phyloP scores from a whole-genome alignment of 2,329 filamentous ascomycete species.

The Penicillium sp. region DNA sequence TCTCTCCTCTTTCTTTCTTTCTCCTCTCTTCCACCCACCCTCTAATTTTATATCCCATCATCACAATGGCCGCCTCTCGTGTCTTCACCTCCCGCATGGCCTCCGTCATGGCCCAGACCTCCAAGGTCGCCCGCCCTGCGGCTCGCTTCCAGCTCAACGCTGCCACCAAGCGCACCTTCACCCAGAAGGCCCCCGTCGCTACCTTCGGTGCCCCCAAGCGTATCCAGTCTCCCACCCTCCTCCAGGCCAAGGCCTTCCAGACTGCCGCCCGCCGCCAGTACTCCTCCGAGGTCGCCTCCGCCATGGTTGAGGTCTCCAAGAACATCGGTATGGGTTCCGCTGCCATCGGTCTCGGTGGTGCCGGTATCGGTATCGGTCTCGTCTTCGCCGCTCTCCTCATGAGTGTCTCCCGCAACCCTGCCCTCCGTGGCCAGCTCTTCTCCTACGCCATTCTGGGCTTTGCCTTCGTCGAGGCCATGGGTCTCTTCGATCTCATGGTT shows the following conservation, averaged over 20 bases:
- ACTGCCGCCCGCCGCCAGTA: conserved; percentile 71
- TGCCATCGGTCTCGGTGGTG: conserved; percentile 89
- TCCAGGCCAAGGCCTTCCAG: conserved; percentile 63
- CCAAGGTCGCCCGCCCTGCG: conserved; percentile 78
- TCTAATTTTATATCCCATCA: conserved; percentile 42
- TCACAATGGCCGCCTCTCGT: conserved; percentile 79
- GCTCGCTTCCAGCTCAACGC: conserved; percentile 64
- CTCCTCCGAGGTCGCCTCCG: conserved; percentile 82
- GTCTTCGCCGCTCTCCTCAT: conserved; percentile 89
- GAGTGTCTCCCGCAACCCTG: conserved; percentile 90
- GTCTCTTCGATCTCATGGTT: conserved; percentile 87
- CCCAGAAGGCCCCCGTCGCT: conserved; percentile 40
- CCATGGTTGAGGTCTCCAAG: conserved; percentile 88
- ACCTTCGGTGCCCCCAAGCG: conserved; percentile 75
- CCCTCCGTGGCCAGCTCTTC: conserved; percentile 93
- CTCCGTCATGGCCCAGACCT: conserved; percentile 65
- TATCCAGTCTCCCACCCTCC: conserved; percentile 67
- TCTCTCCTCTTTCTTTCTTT: conserved; percentile 26
- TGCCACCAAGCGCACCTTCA: conserved; percentile 72
- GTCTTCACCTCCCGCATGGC: conserved; percentile 77
- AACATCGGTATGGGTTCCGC: conserved; percentile 87
- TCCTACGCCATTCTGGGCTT: conserved; percentile 94
- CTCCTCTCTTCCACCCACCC: conserved; percentile 25
- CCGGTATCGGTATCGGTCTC: conserved; percentile 93
- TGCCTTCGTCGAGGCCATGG: conserved; percentile 83